Evolutionary conservation across 139 green algal species (phyloP).

Genomic region (Chlamydomonas incerta): DNA sequence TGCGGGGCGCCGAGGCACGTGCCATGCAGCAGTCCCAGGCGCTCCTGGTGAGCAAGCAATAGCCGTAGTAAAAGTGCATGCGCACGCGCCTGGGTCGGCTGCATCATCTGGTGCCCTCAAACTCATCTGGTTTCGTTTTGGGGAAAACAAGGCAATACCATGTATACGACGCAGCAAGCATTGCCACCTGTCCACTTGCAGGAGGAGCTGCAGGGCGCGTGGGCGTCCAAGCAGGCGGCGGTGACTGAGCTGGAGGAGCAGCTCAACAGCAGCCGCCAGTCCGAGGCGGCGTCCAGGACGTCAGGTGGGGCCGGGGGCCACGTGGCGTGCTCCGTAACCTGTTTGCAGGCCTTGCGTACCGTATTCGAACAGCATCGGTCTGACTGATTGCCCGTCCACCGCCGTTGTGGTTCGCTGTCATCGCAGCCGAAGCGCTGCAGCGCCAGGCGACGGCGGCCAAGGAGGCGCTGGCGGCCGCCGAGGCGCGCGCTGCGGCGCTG

Average conservation of each 20-base stretch:
- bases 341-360: no score
- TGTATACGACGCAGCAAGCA: no score
- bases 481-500: constrained; percentile 6
- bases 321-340: no score
- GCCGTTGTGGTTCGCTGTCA: background rate
- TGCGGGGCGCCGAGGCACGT: background rate
- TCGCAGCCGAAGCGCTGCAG: background rate
- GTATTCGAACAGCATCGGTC: no score
- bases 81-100: background rate
- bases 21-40: background rate
- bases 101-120: no score
- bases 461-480: background rate
- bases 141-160: no score
- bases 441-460: background rate
- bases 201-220: constrained; percentile 6
- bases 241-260: background rate
- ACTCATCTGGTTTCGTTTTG: background rate
- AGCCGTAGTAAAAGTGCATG: background rate
- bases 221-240: background rate
- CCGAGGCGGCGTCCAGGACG: background rate
- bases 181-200: no score
- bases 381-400: no score
- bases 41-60: background rate
- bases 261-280: background rate
- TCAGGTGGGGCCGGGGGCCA: background rate